phyloP scores from a whole-genome alignment of 2,329 filamentous ascomycete species.

The Penicillium verrucosum region DNA sequence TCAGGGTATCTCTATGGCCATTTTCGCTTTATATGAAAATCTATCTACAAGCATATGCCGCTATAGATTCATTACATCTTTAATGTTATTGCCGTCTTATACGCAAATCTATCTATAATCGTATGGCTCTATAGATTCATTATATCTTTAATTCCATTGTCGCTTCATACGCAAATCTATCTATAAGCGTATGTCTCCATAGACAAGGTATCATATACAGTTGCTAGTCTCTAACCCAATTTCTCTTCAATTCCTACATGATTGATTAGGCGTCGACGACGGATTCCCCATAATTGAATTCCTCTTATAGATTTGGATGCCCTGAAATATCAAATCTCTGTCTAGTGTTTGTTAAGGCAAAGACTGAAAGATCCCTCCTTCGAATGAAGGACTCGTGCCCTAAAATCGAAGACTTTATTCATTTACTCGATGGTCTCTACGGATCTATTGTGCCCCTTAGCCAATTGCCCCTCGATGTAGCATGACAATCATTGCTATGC shows the following conservation, averaged over 20 bases:
- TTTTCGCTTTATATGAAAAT: too few relatives aligned
- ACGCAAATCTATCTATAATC: too few relatives aligned
- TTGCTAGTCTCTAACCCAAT: background rate
- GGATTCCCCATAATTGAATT: background rate
- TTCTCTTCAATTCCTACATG: background rate
- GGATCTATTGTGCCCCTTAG: background rate
- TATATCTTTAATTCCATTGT: background rate
- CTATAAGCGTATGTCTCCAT: background rate
- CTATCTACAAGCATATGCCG: too few relatives aligned
- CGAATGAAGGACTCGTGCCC: background rate
- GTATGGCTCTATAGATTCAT: background rate
- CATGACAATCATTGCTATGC: background rate
- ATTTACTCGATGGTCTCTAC: background rate
- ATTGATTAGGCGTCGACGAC: background rate
- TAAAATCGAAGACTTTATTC: background rate
- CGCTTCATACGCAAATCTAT: fast-evolving
- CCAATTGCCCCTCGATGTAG: background rate
- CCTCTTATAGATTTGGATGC: background rate
- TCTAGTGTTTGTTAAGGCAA: background rate
- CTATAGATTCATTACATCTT: too few relatives aligned
- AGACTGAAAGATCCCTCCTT: too few relatives aligned
- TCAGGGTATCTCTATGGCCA: too few relatives aligned
- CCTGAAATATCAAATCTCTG: background rate
- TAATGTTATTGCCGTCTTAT: too few relatives aligned
- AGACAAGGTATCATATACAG: too few relatives aligned